Evolutionary conservation across 2,329 filamentous ascomycete genomes (phyloP), one percentile per base, ranked within the genome.

Genomic region (Albifimbria verrucaria): DNA sequence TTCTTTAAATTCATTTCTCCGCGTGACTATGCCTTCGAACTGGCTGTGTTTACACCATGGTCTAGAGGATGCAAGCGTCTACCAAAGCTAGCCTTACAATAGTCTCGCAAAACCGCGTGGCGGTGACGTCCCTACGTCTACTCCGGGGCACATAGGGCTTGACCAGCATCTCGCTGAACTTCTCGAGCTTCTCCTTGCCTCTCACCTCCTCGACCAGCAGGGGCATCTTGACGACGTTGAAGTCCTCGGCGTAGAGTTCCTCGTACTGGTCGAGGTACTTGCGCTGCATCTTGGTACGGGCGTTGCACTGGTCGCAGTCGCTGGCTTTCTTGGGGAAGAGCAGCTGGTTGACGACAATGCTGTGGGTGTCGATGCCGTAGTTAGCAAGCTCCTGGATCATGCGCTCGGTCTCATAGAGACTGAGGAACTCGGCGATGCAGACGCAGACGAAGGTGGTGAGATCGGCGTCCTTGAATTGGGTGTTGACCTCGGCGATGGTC

Each of bases 221-320:
- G 36, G 94, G 94, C 92, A 99, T 97, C 80, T 93, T 93, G 62
- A 99, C 93, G 39, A 99, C 92, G 69, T 99, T 96, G 77, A 99
- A 99, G 55, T 75, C 72, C 72, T 99, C 94, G 67, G 97, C 92
- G 70, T 99, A 99, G 54, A 99, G 76, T 77, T 99, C 94, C 74
- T 96, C 92, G 65, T 97, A 97, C 79, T 99, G 93, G 68, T 97
- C 92, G 43, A 99, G 81, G 69, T 99, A 99, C 78, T 99, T 99
- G 80, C 92, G 94, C 80, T 99, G 94, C 94, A 99, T 99, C 79
- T 95, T 95, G 66, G 92, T 81, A 59, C 94, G 80, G 45, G 94
- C 89, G 68, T 92, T 96, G 75, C 94, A 99, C 78, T 99, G 94
- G 57, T 97, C 92, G 73, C 94, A 99, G 32, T 85, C 82, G 68